phyloP scores from a whole-genome alignment of 2,329 filamentous ascomycete genomes.

The Aspergillus sp. region DNA sequence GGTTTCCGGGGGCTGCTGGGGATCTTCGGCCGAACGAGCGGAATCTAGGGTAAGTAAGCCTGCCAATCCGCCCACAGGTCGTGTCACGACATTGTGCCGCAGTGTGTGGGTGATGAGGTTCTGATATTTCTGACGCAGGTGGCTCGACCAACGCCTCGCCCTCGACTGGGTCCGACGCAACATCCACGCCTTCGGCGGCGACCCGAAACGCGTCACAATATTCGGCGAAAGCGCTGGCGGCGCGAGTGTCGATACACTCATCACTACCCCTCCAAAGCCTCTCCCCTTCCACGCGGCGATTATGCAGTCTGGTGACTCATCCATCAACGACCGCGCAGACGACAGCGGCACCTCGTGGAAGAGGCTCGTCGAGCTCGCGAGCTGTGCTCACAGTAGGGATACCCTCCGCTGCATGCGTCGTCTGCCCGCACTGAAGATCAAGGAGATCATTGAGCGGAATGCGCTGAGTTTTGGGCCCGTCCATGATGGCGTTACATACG shows the following conservation, averaged over 20 bases:
- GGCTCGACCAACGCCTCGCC: conserved; percentile 26
- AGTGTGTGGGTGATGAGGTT: not conserved
- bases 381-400: not conserved
- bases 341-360: not conserved
- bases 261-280: conserved; percentile 26
- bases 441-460: conserved; percentile 8
- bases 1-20: no score
- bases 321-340: not conserved
- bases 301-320: conserved; percentile 26
- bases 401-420: not conserved
- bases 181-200: conserved; percentile 36
- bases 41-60: not conserved
- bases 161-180: conserved; percentile 35
- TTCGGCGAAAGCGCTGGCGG: conserved; percentile 34
- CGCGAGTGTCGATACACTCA: conserved; percentile 23
- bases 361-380: not conserved
- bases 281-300: conserved; percentile 35
- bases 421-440: not conserved
- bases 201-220: conserved; percentile 31
- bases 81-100: no score
- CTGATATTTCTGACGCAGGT: conserved; percentile 14
- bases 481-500: not conserved
- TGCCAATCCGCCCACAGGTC: no score
- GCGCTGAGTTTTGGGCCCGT: not conserved
- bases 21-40: no score